A percentile compares a stretch with the other conserved stretches of the same genome.
Evolutionary conservation across 495 filamentous ascomycete genomes (phyloP).

Genomic region (Xylaria venustula): DNA sequence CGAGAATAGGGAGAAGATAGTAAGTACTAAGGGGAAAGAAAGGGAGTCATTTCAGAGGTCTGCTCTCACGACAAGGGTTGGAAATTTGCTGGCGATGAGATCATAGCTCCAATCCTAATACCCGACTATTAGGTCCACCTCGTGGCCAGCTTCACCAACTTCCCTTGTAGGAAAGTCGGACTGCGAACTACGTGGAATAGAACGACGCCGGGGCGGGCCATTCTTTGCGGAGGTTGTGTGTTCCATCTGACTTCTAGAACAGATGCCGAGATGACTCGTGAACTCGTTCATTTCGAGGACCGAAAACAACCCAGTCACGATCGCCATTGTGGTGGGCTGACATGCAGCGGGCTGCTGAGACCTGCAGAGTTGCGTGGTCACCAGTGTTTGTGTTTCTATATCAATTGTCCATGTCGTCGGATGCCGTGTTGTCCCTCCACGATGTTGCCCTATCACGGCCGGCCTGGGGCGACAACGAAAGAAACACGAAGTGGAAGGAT

Average conservation of each 20-base stretch:
- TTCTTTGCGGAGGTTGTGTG: no score
- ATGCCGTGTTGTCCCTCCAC: neutral
- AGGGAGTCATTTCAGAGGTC: neutral
- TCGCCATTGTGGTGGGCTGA: conserved; percentile 6
- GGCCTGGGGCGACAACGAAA: neutral
- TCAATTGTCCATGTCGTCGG: no score
- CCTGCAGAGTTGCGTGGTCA: conserved; percentile 1
- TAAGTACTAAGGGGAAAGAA: no score
- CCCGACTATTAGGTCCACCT: conserved; percentile 4
- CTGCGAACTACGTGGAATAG: conserved; percentile 6
- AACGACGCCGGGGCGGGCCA: neutral
- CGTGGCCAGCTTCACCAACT: conserved; percentile 1
- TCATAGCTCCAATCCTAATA: neutral
- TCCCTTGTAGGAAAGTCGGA: conserved; percentile 6
- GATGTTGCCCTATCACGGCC: neutral
- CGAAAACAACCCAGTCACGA: no score
- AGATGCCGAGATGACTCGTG: no score
- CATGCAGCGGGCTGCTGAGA: conserved; percentile 6
- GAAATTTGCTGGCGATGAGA: conserved; percentile 1
- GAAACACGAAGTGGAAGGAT: neutral
- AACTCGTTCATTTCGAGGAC: no score
- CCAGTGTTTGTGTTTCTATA: no score
- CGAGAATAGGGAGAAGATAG: no score
- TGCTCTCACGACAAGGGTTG: neutral
- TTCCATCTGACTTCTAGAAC: no score